Conservation (phyloP, 371 early-diverging fungal species). For the Haplosporangium sp. region DNA sequence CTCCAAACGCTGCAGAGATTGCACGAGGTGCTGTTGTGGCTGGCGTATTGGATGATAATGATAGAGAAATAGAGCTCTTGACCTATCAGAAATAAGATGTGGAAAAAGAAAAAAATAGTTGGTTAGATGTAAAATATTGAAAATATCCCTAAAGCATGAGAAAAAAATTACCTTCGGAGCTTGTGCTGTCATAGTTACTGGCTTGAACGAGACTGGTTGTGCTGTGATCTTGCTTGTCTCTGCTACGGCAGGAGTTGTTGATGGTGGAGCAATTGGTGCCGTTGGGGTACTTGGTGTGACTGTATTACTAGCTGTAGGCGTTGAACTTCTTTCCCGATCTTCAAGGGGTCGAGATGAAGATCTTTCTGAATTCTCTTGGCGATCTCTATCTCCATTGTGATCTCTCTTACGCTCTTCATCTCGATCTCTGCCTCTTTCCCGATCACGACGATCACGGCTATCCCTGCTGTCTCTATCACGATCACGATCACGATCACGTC, state of each 20-base stretch:
- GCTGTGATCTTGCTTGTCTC: neutral
- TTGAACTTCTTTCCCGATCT: slow-evolving; percentile 31
- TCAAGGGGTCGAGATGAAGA: slow-evolving; percentile 34
- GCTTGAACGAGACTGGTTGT: slow-evolving; percentile 19
- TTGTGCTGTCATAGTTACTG: slow-evolving; percentile 12
- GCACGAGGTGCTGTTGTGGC: slow-evolving; percentile 26
- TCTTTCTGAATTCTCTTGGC: slow-evolving; percentile 16
- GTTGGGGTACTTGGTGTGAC: neutral
- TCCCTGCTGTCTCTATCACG: slow-evolving; percentile 14
- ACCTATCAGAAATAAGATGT: slow-evolving; percentile 10
- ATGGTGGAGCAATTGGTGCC: slow-evolving; percentile 1
- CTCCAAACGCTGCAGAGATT: slow-evolving; percentile 45
- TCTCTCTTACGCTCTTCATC: slow-evolving; percentile 22
- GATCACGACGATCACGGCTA: slow-evolving; percentile 25
- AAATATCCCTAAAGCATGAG: neutral
- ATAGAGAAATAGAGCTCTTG: slow-evolving; percentile 31
- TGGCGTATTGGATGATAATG: slow-evolving; percentile 15
- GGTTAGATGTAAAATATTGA: neutral
- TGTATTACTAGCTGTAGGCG: slow-evolving; percentile 10
- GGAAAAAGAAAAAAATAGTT: neutral
- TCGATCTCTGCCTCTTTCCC: slow-evolving; percentile 13
- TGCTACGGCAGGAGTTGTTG: neutral
- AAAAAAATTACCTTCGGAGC: slow-evolving; percentile 16
- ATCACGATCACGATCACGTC: slow-evolving; percentile 20
- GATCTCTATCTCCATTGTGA: slow-evolving; percentile 16